A percentile compares a stretch with the other conserved stretches of the same genome.
phyloP scores from a whole-genome alignment of 371 early-diverging fungal genomes.

The Enterospora canceri region DNA sequence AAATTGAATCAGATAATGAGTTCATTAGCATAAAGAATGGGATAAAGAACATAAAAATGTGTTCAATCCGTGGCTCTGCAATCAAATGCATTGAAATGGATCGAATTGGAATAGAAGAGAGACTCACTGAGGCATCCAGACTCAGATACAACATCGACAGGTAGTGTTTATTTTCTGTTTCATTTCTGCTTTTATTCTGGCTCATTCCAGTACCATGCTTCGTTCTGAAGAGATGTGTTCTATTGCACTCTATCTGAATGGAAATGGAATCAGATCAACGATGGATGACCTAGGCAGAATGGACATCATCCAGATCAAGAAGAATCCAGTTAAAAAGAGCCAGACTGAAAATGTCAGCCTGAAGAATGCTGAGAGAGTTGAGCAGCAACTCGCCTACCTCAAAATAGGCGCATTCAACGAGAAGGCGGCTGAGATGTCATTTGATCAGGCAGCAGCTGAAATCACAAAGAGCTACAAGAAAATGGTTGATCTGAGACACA shows the following conservation, averaged over 20 bases:
- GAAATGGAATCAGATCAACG: slow-evolving; percentile 39
- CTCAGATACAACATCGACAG: slow-evolving; percentile 1
- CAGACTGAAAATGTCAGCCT: slow-evolving; percentile 26
- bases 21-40: not conserved
- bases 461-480: slow-evolving; percentile 50
- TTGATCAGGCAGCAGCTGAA: slow-evolving; percentile 31
- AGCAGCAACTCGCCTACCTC: slow-evolving; percentile 33
- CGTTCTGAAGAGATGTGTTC: slow-evolving; percentile 52
- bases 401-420: slow-evolving; percentile 23
- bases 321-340: too few relatives aligned
- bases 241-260: slow-evolving; percentile 49
- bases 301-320: slow-evolving; percentile 48
- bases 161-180: not conserved
- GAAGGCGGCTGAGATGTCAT: not conserved
- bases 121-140: not conserved
- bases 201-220: slow-evolving; percentile 36
- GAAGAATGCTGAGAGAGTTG: slow-evolving; percentile 38
- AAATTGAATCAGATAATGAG: slow-evolving; percentile 60
- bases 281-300: slow-evolving; percentile 47
- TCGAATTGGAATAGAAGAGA: slow-evolving; percentile 3
- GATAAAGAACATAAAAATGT: slow-evolving; percentile 1
- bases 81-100: slow-evolving; percentile 23
- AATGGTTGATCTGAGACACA: slow-evolving; percentile 39
- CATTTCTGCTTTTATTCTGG: not conserved
- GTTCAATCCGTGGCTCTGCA: slow-evolving; percentile 32